Evolutionary conservation across 2,329 filamentous ascomycete genomes (phyloP).

Genomic region (Aspergillus chevalieri): DNA sequence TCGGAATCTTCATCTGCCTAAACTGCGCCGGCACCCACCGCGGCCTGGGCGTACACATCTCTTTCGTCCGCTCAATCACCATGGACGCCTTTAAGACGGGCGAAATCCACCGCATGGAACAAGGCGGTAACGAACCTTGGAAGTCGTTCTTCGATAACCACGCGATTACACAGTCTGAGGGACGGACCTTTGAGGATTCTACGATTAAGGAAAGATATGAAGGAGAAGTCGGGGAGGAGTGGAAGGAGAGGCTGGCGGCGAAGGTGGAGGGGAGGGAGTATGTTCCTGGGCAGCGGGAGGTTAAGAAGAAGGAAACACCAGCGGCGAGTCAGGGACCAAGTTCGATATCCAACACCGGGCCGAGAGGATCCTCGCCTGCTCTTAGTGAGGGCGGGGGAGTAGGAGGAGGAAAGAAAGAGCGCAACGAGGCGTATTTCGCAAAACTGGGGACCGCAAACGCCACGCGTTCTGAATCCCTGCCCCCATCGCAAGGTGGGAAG

Average conservation of each 20-base stretch:
- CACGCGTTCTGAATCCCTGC: constrained; percentile 62
- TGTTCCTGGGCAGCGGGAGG: constrained; percentile 62
- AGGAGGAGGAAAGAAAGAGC: constrained; percentile 45
- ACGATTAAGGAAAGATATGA: constrained; percentile 88
- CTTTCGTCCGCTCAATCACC: constrained; percentile 92
- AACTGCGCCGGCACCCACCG: constrained; percentile 92
- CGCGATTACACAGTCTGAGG: constrained; percentile 59
- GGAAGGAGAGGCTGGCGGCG: constrained; percentile 80
- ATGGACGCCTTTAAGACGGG: constrained; percentile 97
- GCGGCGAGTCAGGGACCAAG: constrained; percentile 14
- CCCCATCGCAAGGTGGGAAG: constrained; percentile 87
- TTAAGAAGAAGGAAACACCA: constrained; percentile 32
- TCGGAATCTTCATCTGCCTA: constrained; percentile 97
- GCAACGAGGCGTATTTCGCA: constrained; percentile 87
- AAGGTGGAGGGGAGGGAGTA: constrained; percentile 87
- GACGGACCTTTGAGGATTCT: constrained; percentile 72
- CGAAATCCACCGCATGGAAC: constrained; percentile 90
- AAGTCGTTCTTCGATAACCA: constrained; percentile 77
- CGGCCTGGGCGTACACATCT: constrained; percentile 93
- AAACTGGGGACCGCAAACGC: constrained; percentile 79
- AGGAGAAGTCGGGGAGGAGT: constrained; percentile 86
- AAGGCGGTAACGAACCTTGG: constrained; percentile 85
- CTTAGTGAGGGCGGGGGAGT: constrained; percentile 19
- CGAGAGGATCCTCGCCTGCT: constrained; percentile 19
- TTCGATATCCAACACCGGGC: constrained; percentile 23